Percentiles rank a stretch among this genome's conserved stretches.
These are phyloP conservation scores for Ilex asprella DNA, from an alignment of 257 asterid genomes.

Conservation along the genomic window DNA sequence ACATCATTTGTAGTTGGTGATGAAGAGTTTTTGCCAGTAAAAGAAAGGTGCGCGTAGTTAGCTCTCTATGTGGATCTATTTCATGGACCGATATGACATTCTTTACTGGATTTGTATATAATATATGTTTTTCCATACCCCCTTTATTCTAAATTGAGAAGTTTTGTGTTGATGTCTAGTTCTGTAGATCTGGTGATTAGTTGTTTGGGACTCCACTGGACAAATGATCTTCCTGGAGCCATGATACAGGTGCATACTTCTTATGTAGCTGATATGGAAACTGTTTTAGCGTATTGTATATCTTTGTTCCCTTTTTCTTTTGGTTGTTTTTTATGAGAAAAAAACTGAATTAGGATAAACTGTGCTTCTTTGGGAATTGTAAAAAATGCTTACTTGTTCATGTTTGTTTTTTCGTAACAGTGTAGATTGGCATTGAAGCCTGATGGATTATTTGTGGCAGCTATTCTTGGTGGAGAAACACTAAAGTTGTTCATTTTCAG, in stretches of 20 bases:
- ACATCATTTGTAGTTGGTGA: slow-evolving; percentile 77
- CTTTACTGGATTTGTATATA: neutral
- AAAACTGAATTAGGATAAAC: neutral
- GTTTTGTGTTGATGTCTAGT: slow-evolving; percentile 31
- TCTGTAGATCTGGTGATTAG: slow-evolving; percentile 81
- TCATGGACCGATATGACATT: neutral
- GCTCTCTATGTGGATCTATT: neutral
- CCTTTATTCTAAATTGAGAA: neutral
- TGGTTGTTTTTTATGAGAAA: neutral
- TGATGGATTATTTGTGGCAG: slow-evolving; percentile 90
- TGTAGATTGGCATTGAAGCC: slow-evolving; percentile 90
- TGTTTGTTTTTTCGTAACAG: slow-evolving; percentile 41
- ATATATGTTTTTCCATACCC: neutral
- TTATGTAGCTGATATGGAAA: neutral
- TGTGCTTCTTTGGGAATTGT: neutral
- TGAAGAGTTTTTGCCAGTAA: slow-evolving; percentile 85
- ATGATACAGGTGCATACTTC: slow-evolving; percentile 80
- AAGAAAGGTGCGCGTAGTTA: slow-evolving; percentile 44
- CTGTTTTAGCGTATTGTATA: neutral
- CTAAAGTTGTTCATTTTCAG: slow-evolving; percentile 41
- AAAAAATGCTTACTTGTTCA: slow-evolving; percentile 1
- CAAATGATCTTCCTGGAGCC: slow-evolving; percentile 98
- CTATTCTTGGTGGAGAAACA: slow-evolving; percentile 97
- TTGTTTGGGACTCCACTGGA: slow-evolving; percentile 98
- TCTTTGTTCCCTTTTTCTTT: slow-evolving; percentile 1